Conservation (phyloP, 345 rosid genomes). For the Eucalyptus erythrocorys region DNA sequence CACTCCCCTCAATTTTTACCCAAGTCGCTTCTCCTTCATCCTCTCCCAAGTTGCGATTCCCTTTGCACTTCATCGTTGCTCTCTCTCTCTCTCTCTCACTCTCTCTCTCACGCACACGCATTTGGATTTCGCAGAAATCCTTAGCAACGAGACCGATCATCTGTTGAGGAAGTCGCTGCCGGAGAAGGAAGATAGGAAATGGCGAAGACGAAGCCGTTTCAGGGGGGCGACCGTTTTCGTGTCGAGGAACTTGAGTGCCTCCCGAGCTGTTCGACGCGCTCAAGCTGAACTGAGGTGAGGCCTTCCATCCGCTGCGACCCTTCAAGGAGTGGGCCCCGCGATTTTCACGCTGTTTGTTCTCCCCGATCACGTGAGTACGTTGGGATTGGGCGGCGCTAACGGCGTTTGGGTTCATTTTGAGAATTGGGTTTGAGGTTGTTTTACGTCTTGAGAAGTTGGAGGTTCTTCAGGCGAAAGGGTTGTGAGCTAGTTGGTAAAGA, state of each 20-base stretch:
- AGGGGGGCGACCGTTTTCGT: conserved; percentile 58
- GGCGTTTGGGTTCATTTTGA: too few species aligned
- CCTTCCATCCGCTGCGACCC: conserved; percentile 84
- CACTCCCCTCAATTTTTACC: too few species aligned
- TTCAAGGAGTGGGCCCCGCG: conserved; percentile 51
- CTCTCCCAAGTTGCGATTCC: too few species aligned
- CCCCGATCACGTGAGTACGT: conserved; percentile 38
- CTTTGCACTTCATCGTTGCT: too few species aligned
- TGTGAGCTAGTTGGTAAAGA: conserved; percentile 59
- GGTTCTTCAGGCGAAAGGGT: too few species aligned
- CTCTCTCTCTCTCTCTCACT: too few species aligned
- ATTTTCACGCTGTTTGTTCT: conserved; percentile 78
- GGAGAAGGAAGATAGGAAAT: neutral
- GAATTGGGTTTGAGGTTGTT: too few species aligned
- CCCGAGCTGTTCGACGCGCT: conserved; percentile 80
- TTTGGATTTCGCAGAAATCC: neutral
- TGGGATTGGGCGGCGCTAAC: neutral
- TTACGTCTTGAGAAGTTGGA: too few species aligned
- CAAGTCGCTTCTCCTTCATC: too few species aligned
- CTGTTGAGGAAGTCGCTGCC: neutral
- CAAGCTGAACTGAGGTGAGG: conserved; percentile 65
- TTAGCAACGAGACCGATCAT: neutral
- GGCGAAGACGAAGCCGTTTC: conserved; percentile 54
- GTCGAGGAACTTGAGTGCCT: conserved; percentile 70
- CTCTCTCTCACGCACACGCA: neutral